These are phyloP conservation scores for Exophiala lecanii-corni DNA, from an alignment of 2,329 filamentous ascomycete genomes.

Conservation along the genomic window DNA sequence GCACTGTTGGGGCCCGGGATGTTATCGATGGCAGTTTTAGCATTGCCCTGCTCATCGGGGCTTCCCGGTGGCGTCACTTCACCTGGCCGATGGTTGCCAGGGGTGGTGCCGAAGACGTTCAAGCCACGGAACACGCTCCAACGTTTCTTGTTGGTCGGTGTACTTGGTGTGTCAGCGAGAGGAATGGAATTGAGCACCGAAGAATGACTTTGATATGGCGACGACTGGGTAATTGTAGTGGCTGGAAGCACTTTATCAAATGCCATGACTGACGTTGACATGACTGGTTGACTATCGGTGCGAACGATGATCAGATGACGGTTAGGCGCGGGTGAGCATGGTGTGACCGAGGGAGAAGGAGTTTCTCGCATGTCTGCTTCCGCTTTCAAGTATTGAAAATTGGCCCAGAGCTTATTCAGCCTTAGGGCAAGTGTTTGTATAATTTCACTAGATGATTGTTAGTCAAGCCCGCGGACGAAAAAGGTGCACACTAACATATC, in stretches of 20 bases:
- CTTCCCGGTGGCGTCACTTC: constrained; percentile 38
- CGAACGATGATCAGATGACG: constrained; percentile 85
- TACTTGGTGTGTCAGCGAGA: constrained; percentile 23
- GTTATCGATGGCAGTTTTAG: constrained; percentile 1
- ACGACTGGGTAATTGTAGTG: constrained; percentile 30
- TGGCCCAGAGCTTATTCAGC: constrained; percentile 69
- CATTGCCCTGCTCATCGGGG: constrained; percentile 26
- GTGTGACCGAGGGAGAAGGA: constrained; percentile 65
- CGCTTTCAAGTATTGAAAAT: constrained; percentile 71
- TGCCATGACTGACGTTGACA: constrained; percentile 54
- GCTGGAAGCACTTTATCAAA: constrained; percentile 57
- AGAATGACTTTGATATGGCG: constrained; percentile 34
- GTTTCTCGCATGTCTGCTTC: constrained; percentile 55
- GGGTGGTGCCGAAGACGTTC: constrained; percentile 39
- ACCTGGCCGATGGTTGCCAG: constrained; percentile 41
- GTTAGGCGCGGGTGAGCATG: constrained; percentile 79
- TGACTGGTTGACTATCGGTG: constrained; percentile 61
- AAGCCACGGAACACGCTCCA: constrained; percentile 51
- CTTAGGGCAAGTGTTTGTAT: constrained; percentile 63
- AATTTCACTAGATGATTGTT: constrained; percentile 52
- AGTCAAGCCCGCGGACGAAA: constrained; percentile 4
- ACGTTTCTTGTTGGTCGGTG: constrained; percentile 35
- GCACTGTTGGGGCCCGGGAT: constrained; percentile 19
- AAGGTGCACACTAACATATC: constrained; percentile 57
- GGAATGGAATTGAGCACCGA: constrained; percentile 32